Evolutionary conservation across 164 flowering plant species (phyloP).

Genomic region (Nymphaea colorata): DNA sequence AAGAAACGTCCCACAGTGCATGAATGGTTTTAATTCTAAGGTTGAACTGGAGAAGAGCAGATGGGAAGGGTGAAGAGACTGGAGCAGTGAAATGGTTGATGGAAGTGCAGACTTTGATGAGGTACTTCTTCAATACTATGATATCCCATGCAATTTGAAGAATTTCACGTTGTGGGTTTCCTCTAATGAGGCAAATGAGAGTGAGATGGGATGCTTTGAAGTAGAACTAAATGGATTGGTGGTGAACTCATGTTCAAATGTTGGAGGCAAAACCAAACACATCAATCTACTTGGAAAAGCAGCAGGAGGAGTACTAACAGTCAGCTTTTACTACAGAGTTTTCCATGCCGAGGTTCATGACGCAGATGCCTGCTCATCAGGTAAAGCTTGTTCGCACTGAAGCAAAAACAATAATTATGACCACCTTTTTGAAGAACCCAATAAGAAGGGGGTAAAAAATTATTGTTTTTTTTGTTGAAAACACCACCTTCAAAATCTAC

Average conservation of each 20-base stretch:
- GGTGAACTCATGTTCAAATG: not conserved
- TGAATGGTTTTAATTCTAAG: slow-evolving; percentile 4
- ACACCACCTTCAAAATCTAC: too few species aligned
- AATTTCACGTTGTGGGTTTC: slow-evolving; percentile 7
- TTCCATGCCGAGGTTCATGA: not conserved
- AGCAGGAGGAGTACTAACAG: slow-evolving; percentile 3
- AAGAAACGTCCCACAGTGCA: slow-evolving; percentile 5
- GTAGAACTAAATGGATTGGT: slow-evolving; percentile 5
- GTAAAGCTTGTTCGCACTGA: not conserved
- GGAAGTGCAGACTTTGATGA: slow-evolving; percentile 7
- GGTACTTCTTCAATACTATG: slow-evolving; percentile 8
- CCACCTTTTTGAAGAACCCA: too few species aligned
- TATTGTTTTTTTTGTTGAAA: too few species aligned
- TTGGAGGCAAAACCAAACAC: slow-evolving; percentile 5
- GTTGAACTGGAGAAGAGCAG: slow-evolving; percentile 8
- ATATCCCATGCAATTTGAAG: slow-evolving; percentile 1
- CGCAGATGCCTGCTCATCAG: not conserved
- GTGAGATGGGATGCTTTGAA: slow-evolving; percentile 4
- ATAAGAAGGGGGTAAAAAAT: too few species aligned
- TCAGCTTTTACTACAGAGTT: slow-evolving; percentile 7
- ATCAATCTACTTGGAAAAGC: slow-evolving; percentile 6
- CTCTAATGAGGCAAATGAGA: slow-evolving; percentile 1
- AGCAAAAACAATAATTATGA: too few species aligned
- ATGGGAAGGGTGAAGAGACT: slow-evolving; percentile 9
- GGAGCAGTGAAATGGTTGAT: not conserved